phyloP scores from a whole-genome alignment of 306 rosid species.

The Cucurbita ficifolia region DNA sequence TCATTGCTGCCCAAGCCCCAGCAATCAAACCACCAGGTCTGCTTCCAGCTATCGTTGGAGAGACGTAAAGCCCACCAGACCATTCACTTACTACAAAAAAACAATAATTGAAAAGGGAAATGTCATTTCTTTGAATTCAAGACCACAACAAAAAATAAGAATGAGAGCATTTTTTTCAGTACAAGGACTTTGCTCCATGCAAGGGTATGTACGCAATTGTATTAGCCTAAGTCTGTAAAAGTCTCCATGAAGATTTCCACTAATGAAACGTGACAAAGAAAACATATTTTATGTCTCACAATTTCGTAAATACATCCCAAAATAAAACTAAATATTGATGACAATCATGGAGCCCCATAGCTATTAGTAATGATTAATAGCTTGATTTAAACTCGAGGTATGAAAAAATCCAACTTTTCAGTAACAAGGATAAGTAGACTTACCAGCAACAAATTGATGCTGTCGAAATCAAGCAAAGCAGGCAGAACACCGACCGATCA shows the following conservation, averaged over 20 bases:
- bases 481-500: slow-evolving; percentile 24
- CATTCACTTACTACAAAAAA: slow-evolving; percentile 75
- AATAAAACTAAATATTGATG: neutral
- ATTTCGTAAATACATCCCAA: neutral
- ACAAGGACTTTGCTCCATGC: neutral
- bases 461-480: slow-evolving; percentile 34
- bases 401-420: neutral
- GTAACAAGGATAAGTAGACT: slow-evolving; percentile 20
- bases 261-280: neutral
- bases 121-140: neutral
- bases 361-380: neutral
- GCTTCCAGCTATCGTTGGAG: slow-evolving; percentile 97
- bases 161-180: neutral
- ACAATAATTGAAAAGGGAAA: neutral
- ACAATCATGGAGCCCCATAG: neutral
- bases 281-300: neutral
- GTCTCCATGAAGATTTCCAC: neutral
- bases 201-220: neutral
- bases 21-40: slow-evolving; percentile 89
- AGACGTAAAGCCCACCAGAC: slow-evolving; percentile 92
- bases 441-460: slow-evolving; percentile 99
- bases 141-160: neutral
- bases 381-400: neutral
- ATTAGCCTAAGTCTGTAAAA: neutral
- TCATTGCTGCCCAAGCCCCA: slow-evolving; percentile 98